Evolutionary conservation across 2,329 filamentous ascomycete genomes (phyloP).

Genomic region (Xylariaceae sp.): DNA sequence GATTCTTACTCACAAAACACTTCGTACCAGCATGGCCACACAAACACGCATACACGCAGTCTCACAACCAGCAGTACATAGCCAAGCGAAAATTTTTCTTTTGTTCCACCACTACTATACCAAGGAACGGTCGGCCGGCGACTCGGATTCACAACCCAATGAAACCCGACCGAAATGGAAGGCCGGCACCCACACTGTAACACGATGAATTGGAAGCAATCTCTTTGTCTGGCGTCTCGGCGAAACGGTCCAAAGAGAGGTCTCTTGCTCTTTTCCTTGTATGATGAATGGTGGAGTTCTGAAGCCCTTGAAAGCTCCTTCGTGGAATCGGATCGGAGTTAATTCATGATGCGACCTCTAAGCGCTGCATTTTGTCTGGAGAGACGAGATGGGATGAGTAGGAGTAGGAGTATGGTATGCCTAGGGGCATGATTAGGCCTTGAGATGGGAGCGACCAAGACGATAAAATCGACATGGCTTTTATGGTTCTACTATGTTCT

Average conservation of each 20-base stretch:
- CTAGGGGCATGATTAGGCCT: no score
- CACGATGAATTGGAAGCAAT: constrained; percentile 10
- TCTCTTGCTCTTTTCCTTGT: constrained; percentile 7
- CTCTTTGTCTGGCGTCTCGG: not conserved
- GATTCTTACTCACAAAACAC: not conserved
- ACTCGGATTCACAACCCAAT: no score
- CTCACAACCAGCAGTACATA: constrained; percentile 8
- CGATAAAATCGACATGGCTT: no score
- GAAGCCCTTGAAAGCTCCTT: no score
- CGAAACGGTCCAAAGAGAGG: not conserved
- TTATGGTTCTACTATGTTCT: no score
- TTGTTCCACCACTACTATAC: constrained; percentile 28
- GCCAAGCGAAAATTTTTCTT: constrained; percentile 15
- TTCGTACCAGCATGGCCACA: not conserved
- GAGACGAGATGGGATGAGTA: no score
- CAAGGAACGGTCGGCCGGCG: constrained; percentile 8
- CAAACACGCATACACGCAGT: no score
- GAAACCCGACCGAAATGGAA: not conserved
- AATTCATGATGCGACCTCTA: no score
- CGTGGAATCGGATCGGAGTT: no score
- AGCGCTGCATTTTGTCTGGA: no score
- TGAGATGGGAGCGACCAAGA: no score
- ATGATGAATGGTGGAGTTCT: constrained; percentile 3
- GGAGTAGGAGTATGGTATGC: no score
- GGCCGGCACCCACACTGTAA: constrained; percentile 11